Evolutionary conservation across 2,329 filamentous ascomycete species (phyloP).

Genomic region (Paraconiothyrium brasiliense): DNA sequence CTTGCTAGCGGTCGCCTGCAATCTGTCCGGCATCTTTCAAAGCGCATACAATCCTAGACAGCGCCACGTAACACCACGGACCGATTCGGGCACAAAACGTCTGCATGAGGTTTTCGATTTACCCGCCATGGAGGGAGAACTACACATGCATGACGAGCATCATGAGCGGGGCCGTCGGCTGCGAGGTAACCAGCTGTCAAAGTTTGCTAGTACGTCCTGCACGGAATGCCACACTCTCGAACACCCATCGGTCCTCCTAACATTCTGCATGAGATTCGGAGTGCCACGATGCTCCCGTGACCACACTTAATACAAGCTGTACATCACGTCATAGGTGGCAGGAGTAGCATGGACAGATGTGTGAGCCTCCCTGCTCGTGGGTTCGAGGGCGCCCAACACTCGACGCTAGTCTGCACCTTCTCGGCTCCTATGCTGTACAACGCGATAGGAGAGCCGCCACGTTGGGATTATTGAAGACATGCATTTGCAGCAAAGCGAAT

Average conservation of each 20-base stretch:
- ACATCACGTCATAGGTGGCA: neutral
- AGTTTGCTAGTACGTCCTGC: neutral
- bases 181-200: constrained; percentile 3
- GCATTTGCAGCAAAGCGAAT: constrained; percentile 5
- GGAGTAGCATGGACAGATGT: neutral
- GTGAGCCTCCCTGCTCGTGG: neutral
- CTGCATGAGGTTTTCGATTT: constrained; percentile 6
- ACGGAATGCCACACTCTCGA: neutral
- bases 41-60: neutral
- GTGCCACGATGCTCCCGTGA: neutral
- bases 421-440: neutral
- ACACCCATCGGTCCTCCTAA: neutral
- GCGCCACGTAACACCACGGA: constrained; percentile 8
- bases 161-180: constrained; percentile 3
- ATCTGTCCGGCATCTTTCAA: neutral
- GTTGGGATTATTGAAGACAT: constrained; percentile 5
- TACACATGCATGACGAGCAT: constrained; percentile 4
- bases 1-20: constrained; percentile 4
- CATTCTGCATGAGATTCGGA: neutral
- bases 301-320: neutral
- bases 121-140: constrained; percentile 4
- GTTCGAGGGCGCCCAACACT: neutral
- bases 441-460: neutral
- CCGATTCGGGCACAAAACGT: neutral
- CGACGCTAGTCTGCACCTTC: neutral